Evolutionary conservation across 2,329 filamentous ascomycete genomes (phyloP).

Genomic region (Aspergillus fischeri): DNA sequence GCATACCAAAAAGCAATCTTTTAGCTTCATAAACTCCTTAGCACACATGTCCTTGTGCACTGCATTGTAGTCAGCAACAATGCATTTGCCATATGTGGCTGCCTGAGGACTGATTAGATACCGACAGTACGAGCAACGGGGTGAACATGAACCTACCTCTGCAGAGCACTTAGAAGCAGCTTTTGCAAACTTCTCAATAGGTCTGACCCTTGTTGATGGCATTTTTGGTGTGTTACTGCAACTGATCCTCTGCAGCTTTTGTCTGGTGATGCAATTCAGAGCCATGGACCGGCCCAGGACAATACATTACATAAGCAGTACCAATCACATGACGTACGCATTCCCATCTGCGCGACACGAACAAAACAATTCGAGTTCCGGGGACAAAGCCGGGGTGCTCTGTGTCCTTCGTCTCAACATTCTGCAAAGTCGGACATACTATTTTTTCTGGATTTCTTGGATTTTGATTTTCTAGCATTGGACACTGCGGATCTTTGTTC

Average conservation of each 20-base stretch:
- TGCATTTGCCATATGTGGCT: conserved; percentile 82
- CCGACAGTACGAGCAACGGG: neutral
- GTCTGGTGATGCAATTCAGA: neutral
- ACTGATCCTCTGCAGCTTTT: neutral
- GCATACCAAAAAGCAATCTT: conserved; percentile 80
- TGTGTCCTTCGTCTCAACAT: conserved; percentile 1
- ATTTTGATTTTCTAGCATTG: neutral
- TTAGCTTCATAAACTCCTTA: conserved; percentile 77
- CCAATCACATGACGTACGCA: conserved; percentile 8
- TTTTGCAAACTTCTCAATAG: conserved; percentile 65
- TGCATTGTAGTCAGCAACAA: conserved; percentile 83
- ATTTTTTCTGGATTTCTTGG: neutral
- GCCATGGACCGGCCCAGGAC: neutral
- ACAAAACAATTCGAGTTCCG: conserved; percentile 10
- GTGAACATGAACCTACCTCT: conserved; percentile 48
- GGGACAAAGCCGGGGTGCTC: conserved; percentile 5
- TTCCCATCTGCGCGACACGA: conserved; percentile 18
- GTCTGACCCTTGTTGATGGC: conserved; percentile 50
- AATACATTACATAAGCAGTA: conserved; percentile 13
- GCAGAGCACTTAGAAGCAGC: conserved; percentile 62
- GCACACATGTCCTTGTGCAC: conserved; percentile 87
- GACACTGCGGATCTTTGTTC: conserved; percentile 3
- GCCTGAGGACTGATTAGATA: conserved; percentile 53
- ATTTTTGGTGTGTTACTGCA: conserved; percentile 26
- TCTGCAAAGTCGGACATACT: neutral